phyloP scores from a whole-genome alignment of 2,329 filamentous ascomycete genomes.

The Ascochyta rabiei region DNA sequence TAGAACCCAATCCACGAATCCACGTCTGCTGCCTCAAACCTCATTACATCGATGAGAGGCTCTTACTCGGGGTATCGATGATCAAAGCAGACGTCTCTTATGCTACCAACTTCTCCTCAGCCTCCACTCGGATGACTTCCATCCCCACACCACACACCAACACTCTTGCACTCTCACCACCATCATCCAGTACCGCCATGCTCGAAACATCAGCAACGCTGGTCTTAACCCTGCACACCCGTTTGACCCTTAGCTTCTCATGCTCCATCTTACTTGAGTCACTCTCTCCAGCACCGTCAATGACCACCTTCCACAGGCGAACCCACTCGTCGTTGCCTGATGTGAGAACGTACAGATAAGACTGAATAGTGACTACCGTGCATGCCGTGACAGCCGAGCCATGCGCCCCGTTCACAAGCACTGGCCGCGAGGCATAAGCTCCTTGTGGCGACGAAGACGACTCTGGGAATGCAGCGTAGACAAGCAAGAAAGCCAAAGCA shows the following conservation, averaged over 20 bases:
- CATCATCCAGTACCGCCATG: slow-evolving; percentile 50
- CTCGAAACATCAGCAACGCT: slow-evolving; percentile 63
- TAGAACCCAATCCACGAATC: no score
- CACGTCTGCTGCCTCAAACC: neutral
- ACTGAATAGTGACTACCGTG: slow-evolving; percentile 47
- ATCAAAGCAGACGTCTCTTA: neutral
- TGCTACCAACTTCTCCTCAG: neutral
- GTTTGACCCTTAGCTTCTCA: slow-evolving; percentile 38
- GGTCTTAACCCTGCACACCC: slow-evolving; percentile 47
- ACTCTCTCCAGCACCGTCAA: neutral
- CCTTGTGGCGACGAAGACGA: slow-evolving; percentile 23
- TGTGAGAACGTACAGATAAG: slow-evolving; percentile 37
- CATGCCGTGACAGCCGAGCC: slow-evolving; percentile 70
- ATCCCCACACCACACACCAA: slow-evolving; percentile 45
- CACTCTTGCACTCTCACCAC: slow-evolving; percentile 20
- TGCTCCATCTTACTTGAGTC: neutral
- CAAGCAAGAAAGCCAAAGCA: slow-evolving; percentile 62
- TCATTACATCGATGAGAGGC: neutral
- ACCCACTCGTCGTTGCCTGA: slow-evolving; percentile 57
- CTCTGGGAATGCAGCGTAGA: neutral
- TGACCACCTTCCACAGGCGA: slow-evolving; percentile 53
- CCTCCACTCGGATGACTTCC: slow-evolving; percentile 35
- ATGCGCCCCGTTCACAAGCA: slow-evolving; percentile 66
- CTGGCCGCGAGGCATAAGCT: slow-evolving; percentile 26
- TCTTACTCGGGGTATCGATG: neutral